Conservation (phyloP, 495 filamentous ascomycete species). For the Amniculicola lignicola region DNA sequence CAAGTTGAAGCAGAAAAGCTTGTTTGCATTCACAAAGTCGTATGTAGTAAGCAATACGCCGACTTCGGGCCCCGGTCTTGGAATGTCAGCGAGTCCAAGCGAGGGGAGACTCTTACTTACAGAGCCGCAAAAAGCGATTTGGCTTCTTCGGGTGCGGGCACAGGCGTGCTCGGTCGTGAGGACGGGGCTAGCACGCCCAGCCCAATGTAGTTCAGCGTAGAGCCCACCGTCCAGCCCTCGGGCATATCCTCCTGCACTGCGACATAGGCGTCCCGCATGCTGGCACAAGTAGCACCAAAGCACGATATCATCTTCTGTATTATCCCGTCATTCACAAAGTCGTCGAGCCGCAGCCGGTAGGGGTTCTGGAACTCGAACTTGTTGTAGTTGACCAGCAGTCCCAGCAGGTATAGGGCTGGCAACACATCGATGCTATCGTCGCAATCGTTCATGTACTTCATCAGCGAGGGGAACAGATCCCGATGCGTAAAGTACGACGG, state of each 20-base stretch:
- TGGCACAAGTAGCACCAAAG: slow-evolving; percentile 65
- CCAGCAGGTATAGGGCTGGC: slow-evolving; percentile 77
- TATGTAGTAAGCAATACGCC: slow-evolving; percentile 81
- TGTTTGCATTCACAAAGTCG: slow-evolving; percentile 92
- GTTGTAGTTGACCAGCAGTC: slow-evolving; percentile 95
- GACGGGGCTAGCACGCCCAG: slow-evolving; percentile 71
- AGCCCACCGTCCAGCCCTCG: slow-evolving; percentile 81
- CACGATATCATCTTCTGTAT: slow-evolving; percentile 79
- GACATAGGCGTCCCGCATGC: slow-evolving; percentile 70
- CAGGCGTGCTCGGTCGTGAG: slow-evolving; percentile 57
- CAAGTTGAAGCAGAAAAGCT: slow-evolving; percentile 86
- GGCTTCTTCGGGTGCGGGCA: slow-evolving; percentile 63
- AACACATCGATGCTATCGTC: slow-evolving; percentile 60
- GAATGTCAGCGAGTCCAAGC: slow-evolving; percentile 1
- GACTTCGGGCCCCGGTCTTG: slow-evolving; percentile 72
- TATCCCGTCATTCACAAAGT: slow-evolving; percentile 89
- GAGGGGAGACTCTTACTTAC: slow-evolving; percentile 45
- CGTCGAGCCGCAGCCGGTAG: slow-evolving; percentile 89
- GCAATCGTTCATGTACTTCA: slow-evolving; percentile 89
- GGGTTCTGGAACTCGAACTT: slow-evolving; percentile 99
- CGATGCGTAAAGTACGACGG: slow-evolving; percentile 93
- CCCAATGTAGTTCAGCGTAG: slow-evolving; percentile 79
- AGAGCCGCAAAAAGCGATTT: slow-evolving; percentile 71
- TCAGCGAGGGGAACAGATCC: slow-evolving; percentile 88
- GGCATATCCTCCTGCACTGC: slow-evolving; percentile 89